phyloP scores from a whole-genome alignment of 371 early-diverging fungal genomes.

The Mucor plumbeus region DNA sequence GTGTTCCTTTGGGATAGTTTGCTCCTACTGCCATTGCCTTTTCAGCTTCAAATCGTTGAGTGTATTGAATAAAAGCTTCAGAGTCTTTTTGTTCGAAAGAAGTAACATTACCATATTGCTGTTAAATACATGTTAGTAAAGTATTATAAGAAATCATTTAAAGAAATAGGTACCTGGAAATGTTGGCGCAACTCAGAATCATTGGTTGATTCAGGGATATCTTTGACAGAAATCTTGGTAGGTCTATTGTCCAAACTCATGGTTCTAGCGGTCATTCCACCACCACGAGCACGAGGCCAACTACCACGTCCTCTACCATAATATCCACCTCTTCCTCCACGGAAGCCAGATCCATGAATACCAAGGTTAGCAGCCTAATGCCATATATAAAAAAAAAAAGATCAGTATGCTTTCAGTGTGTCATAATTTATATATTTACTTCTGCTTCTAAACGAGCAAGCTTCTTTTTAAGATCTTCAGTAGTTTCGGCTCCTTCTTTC shows the following conservation, averaged over 20 bases:
- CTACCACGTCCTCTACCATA: conserved; percentile 49
- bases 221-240: conserved; percentile 64
- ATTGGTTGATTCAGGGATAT: conserved; percentile 51
- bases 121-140: conserved; percentile 11
- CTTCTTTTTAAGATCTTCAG: conserved; percentile 60
- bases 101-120: conserved; percentile 64
- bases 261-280: conserved; percentile 45
- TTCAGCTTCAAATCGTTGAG: conserved; percentile 51
- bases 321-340: conserved; percentile 57
- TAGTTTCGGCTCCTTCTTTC: conserved; percentile 27
- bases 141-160: neutral
- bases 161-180: conserved; percentile 56
- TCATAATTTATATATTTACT: conserved; percentile 39
- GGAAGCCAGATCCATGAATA: conserved; percentile 32
- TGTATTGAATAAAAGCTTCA: conserved; percentile 37
- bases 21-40: conserved; percentile 42
- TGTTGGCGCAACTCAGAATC: conserved; percentile 59
- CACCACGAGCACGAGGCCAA: conserved; percentile 45
- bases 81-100: conserved; percentile 35
- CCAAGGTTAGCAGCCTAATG: conserved; percentile 43
- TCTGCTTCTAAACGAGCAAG: conserved; percentile 71
- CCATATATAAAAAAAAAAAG: neutral
- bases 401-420: neutral
- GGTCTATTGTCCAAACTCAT: conserved; percentile 72
- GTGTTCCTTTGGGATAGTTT: conserved; percentile 29